Base-by-base conservation (phyloP, 75 land plant genomes). In the Sequoiadendron giganteum region DNA sequence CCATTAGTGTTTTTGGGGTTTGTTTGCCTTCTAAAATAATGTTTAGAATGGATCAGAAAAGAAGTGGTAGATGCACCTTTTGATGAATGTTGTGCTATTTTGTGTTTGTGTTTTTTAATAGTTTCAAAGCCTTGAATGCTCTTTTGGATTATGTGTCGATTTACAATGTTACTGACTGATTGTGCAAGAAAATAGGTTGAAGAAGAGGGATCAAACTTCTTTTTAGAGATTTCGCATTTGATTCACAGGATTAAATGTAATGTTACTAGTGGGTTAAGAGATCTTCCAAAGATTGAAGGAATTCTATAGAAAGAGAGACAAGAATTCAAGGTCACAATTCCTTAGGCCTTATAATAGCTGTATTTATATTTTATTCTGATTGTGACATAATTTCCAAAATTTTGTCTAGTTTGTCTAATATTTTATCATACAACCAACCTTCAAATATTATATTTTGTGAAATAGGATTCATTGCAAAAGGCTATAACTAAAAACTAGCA, bases 21-120 rank as follows among this genome's bases (percentile, higher is more conserved):
- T 90, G 88, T 83, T 81, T 93, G 86, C 99, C 99, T 47, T 91
- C 94, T 48, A 89, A 90, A 86, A 32, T 98, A 89, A 94, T 95
- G 85, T 96, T 97, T 86, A 91, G 97, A 93, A 19, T 94, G 93
- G 94, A 90, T 97, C 0, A 85, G 72, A 52, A 86, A 88, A 61
- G 96, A 96, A 93, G 90, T 80, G 47, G 84, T 86, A 83, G 92
- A 95, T 90, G 99, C 96, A 94, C 58, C 89, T 73, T 83, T 83
- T 54, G 39, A 84, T 18, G 11, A 38, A 8, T 84, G 19, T 21
- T 54, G 40, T 68, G 9, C 21, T 40, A 6, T 87, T 77, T 25
- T 47, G 7, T 48, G 14, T 55, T 2, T 30, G 18, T 38, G 3
- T 45, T 86, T 86, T 40, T 88, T 30, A 28, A 18, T 78, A 56